phyloP scores from a whole-genome alignment of 495 filamentous ascomycete genomes.

The Bacidia gigantensis region DNA sequence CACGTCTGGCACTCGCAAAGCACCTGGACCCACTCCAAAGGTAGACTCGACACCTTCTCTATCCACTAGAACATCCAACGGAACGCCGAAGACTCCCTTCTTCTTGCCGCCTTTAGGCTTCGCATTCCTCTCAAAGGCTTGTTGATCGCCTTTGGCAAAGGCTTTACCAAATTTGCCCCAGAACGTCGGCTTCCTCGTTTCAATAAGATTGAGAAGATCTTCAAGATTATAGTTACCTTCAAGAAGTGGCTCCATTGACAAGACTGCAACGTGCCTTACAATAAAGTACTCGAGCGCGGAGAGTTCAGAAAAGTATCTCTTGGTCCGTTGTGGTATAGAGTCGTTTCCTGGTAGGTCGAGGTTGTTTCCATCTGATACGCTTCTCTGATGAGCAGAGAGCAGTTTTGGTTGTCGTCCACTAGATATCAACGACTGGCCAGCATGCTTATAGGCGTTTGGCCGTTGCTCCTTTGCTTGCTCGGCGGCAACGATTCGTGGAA shows the following conservation, averaged over 20 bases:
- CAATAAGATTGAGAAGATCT: slow-evolving; percentile 87
- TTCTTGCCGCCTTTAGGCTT: slow-evolving; percentile 67
- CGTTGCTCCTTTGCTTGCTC: slow-evolving; percentile 89
- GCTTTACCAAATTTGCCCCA: slow-evolving; percentile 97
- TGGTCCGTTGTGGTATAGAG: slow-evolving; percentile 38
- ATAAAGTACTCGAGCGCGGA: slow-evolving; percentile 96
- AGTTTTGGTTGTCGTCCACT: slow-evolving; percentile 53
- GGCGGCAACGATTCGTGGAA: slow-evolving; percentile 90
- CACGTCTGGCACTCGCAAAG: slow-evolving; percentile 72
- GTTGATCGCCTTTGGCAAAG: slow-evolving; percentile 53
- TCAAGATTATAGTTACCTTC: slow-evolving; percentile 85
- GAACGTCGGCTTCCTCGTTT: slow-evolving; percentile 83
- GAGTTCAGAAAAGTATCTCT: slow-evolving; percentile 90
- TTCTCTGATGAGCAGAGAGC: slow-evolving; percentile 64
- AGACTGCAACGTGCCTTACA: slow-evolving; percentile 83
- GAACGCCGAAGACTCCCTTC: slow-evolving; percentile 86
- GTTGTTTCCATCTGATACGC: slow-evolving; percentile 53
- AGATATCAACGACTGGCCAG: slow-evolving; percentile 57
- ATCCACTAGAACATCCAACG: slow-evolving; percentile 70
- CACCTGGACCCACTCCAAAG: slow-evolving; percentile 85
- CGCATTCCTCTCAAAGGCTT: slow-evolving; percentile 70
- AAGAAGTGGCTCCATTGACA: slow-evolving; percentile 88
- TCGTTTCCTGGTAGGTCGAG: slow-evolving; percentile 31
- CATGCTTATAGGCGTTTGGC: slow-evolving; percentile 66
- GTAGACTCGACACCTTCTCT: slow-evolving; percentile 91